Evolutionary conservation across 306 rosid species (phyloP).

Genomic region (Cicer yamashitae): DNA sequence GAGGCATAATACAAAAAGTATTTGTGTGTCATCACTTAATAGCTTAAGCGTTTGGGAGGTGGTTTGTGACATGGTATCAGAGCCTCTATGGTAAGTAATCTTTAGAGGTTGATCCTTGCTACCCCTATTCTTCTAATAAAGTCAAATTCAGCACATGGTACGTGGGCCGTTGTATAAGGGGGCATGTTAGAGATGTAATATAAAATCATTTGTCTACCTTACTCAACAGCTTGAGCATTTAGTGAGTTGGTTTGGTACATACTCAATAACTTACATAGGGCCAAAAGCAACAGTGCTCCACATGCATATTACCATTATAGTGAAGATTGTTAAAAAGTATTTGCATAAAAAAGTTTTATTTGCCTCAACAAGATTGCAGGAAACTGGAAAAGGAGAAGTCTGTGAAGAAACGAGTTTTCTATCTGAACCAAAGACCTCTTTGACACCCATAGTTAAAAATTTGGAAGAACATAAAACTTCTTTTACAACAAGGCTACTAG

Average conservation of each 20-base stretch:
- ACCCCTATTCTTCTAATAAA: background rate
- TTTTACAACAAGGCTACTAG: conserved; percentile 7
- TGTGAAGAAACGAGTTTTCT: background rate
- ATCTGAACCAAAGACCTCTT: conserved; percentile 17
- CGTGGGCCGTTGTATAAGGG: background rate
- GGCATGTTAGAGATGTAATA: background rate
- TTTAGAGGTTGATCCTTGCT: conserved; percentile 12
- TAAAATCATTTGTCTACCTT: background rate
- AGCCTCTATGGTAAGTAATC: background rate
- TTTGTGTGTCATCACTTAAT: conserved; percentile 6
- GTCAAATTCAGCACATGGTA: conserved; percentile 18
- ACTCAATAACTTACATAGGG: background rate
- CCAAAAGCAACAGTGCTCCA: conserved; percentile 10
- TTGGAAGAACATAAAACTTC: conserved; percentile 9
- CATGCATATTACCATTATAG: conserved; percentile 17
- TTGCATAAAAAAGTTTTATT: conserved; percentile 7
- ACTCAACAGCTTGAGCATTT: background rate
- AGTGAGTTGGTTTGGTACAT: background rate
- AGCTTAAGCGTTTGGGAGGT: background rate
- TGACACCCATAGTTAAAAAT: conserved; percentile 3
- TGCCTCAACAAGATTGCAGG: conserved; percentile 3
- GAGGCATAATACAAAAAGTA: conserved; percentile 5
- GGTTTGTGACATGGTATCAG: background rate
- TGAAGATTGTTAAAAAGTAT: background rate
- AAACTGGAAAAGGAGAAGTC: conserved; percentile 2